Evolutionary conservation across 1,284 basidiomycete species (phyloP).

Genomic region (Tilletia indica): DNA sequence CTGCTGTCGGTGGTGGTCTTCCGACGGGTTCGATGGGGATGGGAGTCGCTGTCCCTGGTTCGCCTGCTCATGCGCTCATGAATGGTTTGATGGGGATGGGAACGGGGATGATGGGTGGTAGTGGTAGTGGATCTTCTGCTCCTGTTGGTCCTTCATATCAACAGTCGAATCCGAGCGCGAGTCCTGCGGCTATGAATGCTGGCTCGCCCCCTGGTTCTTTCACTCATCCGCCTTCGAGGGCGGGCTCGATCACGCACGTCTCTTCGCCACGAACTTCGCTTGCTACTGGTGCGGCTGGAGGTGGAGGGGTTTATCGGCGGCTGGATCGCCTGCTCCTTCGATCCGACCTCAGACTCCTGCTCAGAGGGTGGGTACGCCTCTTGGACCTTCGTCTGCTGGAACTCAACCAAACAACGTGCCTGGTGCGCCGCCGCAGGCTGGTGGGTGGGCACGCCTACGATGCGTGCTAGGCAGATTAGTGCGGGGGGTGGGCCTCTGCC

Average conservation of each 20-base stretch:
- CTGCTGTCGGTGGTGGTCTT: no score
- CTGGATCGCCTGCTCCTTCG: not conserved
- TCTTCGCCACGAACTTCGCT: not conserved
- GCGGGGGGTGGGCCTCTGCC: not conserved
- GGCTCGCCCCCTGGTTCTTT: not conserved
- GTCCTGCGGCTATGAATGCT: no score
- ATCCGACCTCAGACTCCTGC: slow-evolving; percentile 1
- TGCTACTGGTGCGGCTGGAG: not conserved
- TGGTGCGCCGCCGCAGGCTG: not conserved
- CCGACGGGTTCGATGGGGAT: slow-evolving; percentile 2
- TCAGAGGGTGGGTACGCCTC: slow-evolving; percentile 2
- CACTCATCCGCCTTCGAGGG: not conserved
- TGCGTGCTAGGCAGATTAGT: slow-evolving; percentile 12
- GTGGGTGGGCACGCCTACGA: slow-evolving; percentile 5
- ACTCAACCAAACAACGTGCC: not conserved
- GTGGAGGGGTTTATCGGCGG: not conserved
- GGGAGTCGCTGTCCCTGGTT: not conserved
- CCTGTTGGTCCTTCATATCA: no score
- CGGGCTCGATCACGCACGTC: not conserved
- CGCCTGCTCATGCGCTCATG: slow-evolving; percentile 14
- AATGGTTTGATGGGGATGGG: slow-evolving; percentile 9
- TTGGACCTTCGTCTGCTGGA: not conserved
- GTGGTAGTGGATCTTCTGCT: no score
- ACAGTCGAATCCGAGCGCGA: no score
- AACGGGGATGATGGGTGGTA: no score